Percentiles rank a stretch among this genome's conserved stretches.
Conservation (phyloP, 371 early-diverging fungal genomes). For the Coemansia sp. region DNA sequence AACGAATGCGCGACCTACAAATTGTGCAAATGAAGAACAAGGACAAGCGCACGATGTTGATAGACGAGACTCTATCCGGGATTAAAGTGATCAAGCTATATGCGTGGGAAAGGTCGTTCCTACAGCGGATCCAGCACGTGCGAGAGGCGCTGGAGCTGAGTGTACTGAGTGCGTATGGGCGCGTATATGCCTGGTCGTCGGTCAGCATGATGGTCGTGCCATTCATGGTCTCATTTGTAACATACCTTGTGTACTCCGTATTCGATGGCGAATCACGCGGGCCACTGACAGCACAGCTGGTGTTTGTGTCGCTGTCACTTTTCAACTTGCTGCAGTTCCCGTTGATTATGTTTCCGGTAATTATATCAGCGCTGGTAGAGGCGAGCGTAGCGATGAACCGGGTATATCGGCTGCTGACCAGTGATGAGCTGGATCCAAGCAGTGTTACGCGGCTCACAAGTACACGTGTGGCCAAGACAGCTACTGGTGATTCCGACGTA, state of each 20-base stretch:
- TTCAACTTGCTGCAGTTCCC: conserved; percentile 82
- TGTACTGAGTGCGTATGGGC: conserved; percentile 71
- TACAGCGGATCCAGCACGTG: conserved; percentile 56
- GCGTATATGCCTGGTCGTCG: conserved; percentile 57
- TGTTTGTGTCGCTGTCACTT: conserved; percentile 83
- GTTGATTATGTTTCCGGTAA: conserved; percentile 83
- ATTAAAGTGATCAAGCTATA: conserved; percentile 88
- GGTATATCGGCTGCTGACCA: conserved; percentile 68
- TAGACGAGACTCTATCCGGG: conserved; percentile 85
- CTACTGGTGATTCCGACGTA: too few relatives aligned
- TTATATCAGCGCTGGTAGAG: conserved; percentile 64
- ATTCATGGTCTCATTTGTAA: conserved; percentile 78
- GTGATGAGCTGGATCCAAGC: conserved; percentile 60
- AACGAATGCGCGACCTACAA: conserved; percentile 68
- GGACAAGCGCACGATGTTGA: conserved; percentile 79
- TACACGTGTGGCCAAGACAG: too few relatives aligned
- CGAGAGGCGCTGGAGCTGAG: conserved; percentile 72
- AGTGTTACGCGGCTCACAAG: too few relatives aligned
- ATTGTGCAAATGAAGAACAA: conserved; percentile 67
- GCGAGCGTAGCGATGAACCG: conserved; percentile 79
- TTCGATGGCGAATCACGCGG: conserved; percentile 49
- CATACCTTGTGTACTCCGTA: conserved; percentile 72
- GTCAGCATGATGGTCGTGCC: conserved; percentile 76
- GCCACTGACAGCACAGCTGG: conserved; percentile 68
- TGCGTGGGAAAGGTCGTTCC: conserved; percentile 49